Percentiles rank a stretch among this genome's conserved stretches.
Conservation (phyloP, 805 yeast genomes). For the Metschnikowia aberdeeniae region DNA sequence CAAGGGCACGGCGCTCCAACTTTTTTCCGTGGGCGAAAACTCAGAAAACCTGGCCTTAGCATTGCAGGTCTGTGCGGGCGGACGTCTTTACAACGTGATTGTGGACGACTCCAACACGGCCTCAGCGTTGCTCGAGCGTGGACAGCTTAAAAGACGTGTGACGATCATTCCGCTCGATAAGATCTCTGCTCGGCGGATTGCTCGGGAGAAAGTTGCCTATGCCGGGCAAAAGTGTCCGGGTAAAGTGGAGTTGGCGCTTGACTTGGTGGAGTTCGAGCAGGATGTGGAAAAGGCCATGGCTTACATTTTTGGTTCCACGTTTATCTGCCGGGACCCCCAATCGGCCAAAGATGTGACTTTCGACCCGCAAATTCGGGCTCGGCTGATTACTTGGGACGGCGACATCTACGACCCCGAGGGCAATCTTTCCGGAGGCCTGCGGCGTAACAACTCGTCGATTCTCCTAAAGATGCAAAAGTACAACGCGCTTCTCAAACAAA, state of each 20-base stretch:
- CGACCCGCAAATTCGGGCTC: conserved; percentile 71
- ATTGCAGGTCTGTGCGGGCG: conserved; percentile 91
- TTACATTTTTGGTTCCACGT: conserved; percentile 84
- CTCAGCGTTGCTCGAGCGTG: conserved; percentile 73
- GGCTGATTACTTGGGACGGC: conserved; percentile 87
- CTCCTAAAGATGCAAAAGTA: conserved; percentile 64
- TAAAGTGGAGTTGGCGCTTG: conserved; percentile 84
- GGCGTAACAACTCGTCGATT: conserved; percentile 54
- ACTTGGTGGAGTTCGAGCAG: conserved; percentile 68
- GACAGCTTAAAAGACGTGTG: conserved; percentile 73
- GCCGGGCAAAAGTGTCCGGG: conserved; percentile 81
- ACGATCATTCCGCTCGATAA: conserved; percentile 91
- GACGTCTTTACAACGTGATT: conserved; percentile 80
- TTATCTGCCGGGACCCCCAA: conserved; percentile 81
- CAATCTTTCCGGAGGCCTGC: conserved; percentile 91
- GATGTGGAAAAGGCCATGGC: conserved; percentile 82
- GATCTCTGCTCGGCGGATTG: conserved; percentile 58
- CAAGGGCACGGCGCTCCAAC: conserved; percentile 85
- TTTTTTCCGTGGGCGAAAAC: conserved; percentile 59
- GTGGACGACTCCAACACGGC: conserved; percentile 87
- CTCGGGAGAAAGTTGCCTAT: conserved; percentile 46
- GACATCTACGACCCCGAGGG: conserved; percentile 97
- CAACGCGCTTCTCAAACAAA: conserved; percentile 41
- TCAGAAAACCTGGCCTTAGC: conserved; percentile 70
- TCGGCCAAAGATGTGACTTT: conserved; percentile 88